Percentiles rank a stretch among this genome's conserved stretches.
Evolutionary conservation across 345 rosid species (phyloP).

Genomic region (Brassica napus): Da-Ae NC_063441.1:20084001-20084500

Average conservation of each 20-base stretch:
- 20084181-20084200: slow-evolving; percentile 84
- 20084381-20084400: slow-evolving; percentile 48
- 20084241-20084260: slow-evolving; percentile 89
- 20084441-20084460: slow-evolving; percentile 80
- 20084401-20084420: slow-evolving; percentile 9
- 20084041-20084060: slow-evolving; percentile 26
- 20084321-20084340: slow-evolving; percentile 68
- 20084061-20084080: slow-evolving; percentile 45
- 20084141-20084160: slow-evolving; percentile 80
- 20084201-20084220: slow-evolving; percentile 81
- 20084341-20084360: slow-evolving; percentile 58
- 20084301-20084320: slow-evolving; percentile 75
- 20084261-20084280: slow-evolving; percentile 63
- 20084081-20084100: slow-evolving; percentile 87
- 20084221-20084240: slow-evolving; percentile 66
- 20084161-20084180: slow-evolving; percentile 74
- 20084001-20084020: slow-evolving; percentile 36
- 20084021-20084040: not conserved
- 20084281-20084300: slow-evolving; percentile 64
- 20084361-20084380: slow-evolving; percentile 71
- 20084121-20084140: slow-evolving; percentile 68
- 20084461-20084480: slow-evolving; percentile 60
- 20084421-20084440: slow-evolving; percentile 45
- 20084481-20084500: slow-evolving; percentile 65
- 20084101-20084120: slow-evolving; percentile 81